phyloP scores from a whole-genome alignment of 2,329 filamentous ascomycete genomes.

The Fusarium longipes region DNA sequence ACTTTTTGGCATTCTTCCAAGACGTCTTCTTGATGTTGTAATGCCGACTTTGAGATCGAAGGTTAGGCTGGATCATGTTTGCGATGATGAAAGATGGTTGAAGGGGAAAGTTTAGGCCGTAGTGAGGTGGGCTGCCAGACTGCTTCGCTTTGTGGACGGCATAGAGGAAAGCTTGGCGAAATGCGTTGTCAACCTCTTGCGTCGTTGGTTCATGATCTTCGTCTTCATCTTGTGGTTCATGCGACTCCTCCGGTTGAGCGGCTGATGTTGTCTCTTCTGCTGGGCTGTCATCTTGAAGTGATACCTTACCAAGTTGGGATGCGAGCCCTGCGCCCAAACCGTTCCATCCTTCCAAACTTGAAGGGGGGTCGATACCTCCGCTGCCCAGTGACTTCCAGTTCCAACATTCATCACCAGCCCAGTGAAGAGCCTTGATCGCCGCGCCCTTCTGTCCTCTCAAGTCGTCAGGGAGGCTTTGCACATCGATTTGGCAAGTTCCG shows the following conservation, averaged over 20 bases:
- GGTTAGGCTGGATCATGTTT: slow-evolving; percentile 41
- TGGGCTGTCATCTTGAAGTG: background rate
- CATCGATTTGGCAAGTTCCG: slow-evolving; percentile 36
- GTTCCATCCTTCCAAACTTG: slow-evolving; percentile 28
- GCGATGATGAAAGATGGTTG: slow-evolving; percentile 42
- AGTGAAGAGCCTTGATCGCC: slow-evolving; percentile 38
- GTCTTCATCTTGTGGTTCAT: background rate
- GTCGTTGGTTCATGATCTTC: slow-evolving; percentile 39
- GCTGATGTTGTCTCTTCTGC: background rate
- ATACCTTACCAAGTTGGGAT: background rate
- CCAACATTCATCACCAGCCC: slow-evolving; percentile 42
- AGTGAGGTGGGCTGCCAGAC: slow-evolving; percentile 23
- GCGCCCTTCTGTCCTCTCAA: slow-evolving; percentile 37
- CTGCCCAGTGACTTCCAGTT: slow-evolving; percentile 39
- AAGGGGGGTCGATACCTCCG: slow-evolving; percentile 35
- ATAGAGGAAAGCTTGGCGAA: slow-evolving; percentile 39
- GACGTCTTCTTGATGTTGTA: slow-evolving; percentile 44
- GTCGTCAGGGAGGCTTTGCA: slow-evolving; percentile 21
- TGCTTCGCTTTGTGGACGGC: slow-evolving; percentile 36
- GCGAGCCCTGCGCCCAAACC: slow-evolving; percentile 13
- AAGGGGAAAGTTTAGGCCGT: slow-evolving; percentile 36
- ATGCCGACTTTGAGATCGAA: slow-evolving; percentile 34
- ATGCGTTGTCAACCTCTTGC: slow-evolving; percentile 32
- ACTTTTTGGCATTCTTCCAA: slow-evolving; percentile 42
- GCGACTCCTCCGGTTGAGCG: background rate